A percentile compares a stretch with the other conserved stretches of the same genome.
These are phyloP conservation scores for Casuarina glauca DNA, from an alignment of 306 rosid genomes.

Conservation along the genomic window DNA sequence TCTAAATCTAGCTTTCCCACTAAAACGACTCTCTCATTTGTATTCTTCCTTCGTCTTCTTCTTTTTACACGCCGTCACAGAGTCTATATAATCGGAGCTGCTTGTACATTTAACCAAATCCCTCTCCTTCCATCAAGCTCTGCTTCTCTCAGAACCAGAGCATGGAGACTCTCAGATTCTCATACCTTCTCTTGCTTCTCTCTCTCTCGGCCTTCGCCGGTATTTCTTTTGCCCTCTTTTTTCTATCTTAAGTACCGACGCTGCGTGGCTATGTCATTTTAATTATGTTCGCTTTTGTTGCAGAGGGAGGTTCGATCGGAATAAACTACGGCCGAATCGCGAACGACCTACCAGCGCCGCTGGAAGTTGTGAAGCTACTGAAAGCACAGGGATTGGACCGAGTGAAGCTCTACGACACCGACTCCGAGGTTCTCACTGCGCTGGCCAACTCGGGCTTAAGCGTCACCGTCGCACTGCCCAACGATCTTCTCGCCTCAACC, in stretches of 20 bases:
- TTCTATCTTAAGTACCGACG: not conserved
- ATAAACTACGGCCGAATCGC: constrained; percentile 83
- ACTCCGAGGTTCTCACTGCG: constrained; percentile 57
- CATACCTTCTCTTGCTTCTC: constrained; percentile 23
- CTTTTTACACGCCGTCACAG: no score
- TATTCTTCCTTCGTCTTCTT: no score
- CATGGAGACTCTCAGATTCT: constrained; percentile 46
- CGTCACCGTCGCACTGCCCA: constrained; percentile 62
- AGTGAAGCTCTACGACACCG: constrained; percentile 75
- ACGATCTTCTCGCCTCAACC: constrained; percentile 64
- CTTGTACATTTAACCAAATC: not conserved
- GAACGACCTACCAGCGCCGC: constrained; percentile 56
- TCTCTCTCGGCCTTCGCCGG: constrained; percentile 41
- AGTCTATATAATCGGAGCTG: constrained; percentile 35
- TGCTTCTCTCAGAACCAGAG: constrained; percentile 31
- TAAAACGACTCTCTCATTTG: constrained; percentile 10
- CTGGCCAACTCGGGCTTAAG: constrained; percentile 52
- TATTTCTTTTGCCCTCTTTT: constrained; percentile 10
- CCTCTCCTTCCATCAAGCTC: not conserved
- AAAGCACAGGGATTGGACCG: constrained; percentile 57
- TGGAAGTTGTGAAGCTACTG: constrained; percentile 60
- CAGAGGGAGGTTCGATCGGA: constrained; percentile 59
- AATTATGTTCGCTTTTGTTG: not conserved
- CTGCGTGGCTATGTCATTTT: not conserved
- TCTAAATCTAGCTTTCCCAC: not conserved